Evolutionary conservation across 768 basidiomycete species (phyloP).

Genomic region (Coprinopsis strossmayeri): DNA sequence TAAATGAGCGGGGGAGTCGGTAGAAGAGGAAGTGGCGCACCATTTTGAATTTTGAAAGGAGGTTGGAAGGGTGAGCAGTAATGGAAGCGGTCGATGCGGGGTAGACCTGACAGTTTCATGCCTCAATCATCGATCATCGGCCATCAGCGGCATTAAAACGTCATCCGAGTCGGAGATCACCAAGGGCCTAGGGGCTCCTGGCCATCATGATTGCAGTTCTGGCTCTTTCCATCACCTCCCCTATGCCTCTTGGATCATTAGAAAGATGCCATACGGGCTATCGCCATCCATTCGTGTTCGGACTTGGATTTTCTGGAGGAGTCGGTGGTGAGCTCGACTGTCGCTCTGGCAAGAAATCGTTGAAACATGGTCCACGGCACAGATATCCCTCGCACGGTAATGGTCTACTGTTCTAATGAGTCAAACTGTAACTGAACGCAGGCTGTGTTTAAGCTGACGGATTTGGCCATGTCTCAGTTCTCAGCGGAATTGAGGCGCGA

Average conservation of each 20-base stretch:
- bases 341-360: too few relatives aligned
- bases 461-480: constrained; percentile 43
- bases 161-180: too few relatives aligned
- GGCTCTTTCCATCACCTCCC: background rate
- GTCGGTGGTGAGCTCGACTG: constrained; percentile 31
- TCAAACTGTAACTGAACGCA: background rate
- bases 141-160: too few relatives aligned
- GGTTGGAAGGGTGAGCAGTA: background rate
- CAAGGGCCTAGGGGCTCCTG: background rate
- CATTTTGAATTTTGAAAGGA: background rate
- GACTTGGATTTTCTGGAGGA: constrained; percentile 34
- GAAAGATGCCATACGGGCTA: constrained; percentile 31
- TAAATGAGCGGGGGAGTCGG: constrained; percentile 4
- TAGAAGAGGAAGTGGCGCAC: background rate
- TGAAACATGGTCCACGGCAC: too few relatives aligned
- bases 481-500: constrained; percentile 36
- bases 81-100: too few relatives aligned
- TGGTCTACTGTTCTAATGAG: background rate
- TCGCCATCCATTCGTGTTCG: constrained; percentile 44
- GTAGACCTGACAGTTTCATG: too few relatives aligned
- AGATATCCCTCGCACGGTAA: constrained; percentile 19
- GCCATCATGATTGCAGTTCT: background rate
- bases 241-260: background rate
- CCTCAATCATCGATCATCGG: too few relatives aligned
- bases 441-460: constrained; percentile 29